Conservation (phyloP, 148 eudicot genomes). For the Vaccinium macrocarpon region DNA sequence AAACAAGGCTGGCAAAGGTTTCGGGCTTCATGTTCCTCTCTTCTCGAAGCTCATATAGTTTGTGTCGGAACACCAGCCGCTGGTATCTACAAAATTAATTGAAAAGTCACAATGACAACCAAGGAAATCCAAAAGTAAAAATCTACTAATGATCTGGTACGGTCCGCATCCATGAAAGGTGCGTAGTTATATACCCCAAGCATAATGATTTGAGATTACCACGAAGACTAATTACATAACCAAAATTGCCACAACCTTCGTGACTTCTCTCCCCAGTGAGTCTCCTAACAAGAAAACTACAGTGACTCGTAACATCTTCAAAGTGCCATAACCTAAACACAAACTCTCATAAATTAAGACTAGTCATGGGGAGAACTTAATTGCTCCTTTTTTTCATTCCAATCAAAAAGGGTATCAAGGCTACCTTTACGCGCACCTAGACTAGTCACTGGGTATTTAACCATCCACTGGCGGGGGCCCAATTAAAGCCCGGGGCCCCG, state of each 20-base stretch:
- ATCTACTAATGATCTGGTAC: background rate
- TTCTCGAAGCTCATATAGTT: slow-evolving; percentile 84
- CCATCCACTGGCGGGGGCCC: background rate
- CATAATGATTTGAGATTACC: background rate
- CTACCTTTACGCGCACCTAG: background rate
- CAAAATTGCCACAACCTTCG: background rate
- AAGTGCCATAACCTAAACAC: background rate
- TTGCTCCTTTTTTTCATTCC: background rate
- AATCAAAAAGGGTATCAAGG: background rate
- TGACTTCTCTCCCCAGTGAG: background rate
- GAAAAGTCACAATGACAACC: slow-evolving; percentile 4
- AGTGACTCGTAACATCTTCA: background rate
- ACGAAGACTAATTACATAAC: background rate
- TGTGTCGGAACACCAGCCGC: slow-evolving; percentile 81
- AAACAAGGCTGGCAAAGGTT: slow-evolving; percentile 93
- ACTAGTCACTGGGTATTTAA: background rate
- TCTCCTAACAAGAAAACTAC: background rate
- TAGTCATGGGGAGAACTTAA: background rate
- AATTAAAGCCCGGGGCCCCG: background rate
- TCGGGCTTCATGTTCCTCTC: slow-evolving; percentile 99
- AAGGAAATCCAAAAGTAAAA: background rate
- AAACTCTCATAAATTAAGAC: background rate
- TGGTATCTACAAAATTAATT: slow-evolving; percentile 55
- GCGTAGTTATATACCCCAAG: background rate
- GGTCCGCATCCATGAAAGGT: background rate